Conservation (phyloP, 495 filamentous ascomycete genomes). For the Penicillium soppii region DNA sequence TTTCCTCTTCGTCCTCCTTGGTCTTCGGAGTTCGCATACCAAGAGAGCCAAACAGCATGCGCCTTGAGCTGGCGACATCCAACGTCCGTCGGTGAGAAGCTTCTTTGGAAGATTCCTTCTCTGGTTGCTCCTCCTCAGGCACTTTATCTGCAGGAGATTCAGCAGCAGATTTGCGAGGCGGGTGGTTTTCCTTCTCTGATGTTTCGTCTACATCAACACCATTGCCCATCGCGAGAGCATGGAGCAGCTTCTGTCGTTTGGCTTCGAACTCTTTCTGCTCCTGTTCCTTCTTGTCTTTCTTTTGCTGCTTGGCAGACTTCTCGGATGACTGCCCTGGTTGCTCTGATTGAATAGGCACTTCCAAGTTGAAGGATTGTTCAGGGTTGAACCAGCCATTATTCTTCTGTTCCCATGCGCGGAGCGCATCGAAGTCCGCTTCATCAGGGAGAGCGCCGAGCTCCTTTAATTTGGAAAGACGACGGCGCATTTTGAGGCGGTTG, state of each 20-base stretch:
- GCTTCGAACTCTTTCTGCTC: conserved; percentile 46
- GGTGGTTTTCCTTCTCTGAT: conserved; percentile 37
- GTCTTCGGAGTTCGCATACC: conserved; percentile 66
- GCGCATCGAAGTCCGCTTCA: conserved; percentile 47
- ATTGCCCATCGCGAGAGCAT: conserved; percentile 45
- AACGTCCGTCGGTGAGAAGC: conserved; percentile 45
- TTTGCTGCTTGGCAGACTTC: conserved; percentile 7
- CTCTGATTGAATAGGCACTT: neutral
- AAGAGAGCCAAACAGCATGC: conserved; percentile 72
- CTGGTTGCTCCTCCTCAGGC: conserved; percentile 7
- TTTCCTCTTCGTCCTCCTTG: conserved; percentile 63
- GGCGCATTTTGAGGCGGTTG: conserved; percentile 47
- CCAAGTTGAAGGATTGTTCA: conserved; percentile 1
- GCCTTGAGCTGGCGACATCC: conserved; percentile 63
- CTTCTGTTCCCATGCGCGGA: conserved; percentile 37
- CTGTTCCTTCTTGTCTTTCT: conserved; percentile 16
- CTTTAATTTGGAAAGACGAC: conserved; percentile 49
- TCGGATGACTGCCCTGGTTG: too few species aligned
- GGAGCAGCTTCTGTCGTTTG: conserved; percentile 51
- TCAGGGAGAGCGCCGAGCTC: conserved; percentile 46
- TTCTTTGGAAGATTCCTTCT: conserved; percentile 19
- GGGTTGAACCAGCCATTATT: conserved; percentile 29
- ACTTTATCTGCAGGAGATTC: conserved; percentile 5
- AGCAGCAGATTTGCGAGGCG: conserved; percentile 15
- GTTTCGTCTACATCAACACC: conserved; percentile 46